Percentiles rank a stretch among this genome's conserved stretches.
Evolutionary conservation across 257 asterid genomes (phyloP).

Genomic region (Capsicum chinense): DNA sequence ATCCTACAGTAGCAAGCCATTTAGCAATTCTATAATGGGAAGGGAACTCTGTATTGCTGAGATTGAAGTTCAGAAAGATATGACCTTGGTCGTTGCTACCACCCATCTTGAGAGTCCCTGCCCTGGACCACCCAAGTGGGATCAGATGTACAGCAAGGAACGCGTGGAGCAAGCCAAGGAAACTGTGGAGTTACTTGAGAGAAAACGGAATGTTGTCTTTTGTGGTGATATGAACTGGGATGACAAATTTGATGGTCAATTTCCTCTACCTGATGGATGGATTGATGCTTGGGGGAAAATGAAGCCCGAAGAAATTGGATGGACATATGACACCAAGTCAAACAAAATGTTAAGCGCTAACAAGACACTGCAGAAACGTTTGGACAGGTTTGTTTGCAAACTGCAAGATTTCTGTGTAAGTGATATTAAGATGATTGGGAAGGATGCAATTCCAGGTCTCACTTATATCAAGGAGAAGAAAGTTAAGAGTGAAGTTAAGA

Average conservation of each 20-base stretch:
- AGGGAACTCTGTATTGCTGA: slow-evolving; percentile 76
- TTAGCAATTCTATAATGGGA: slow-evolving; percentile 77
- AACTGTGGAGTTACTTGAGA: slow-evolving; percentile 61
- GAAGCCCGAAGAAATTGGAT: slow-evolving; percentile 75
- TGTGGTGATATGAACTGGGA: slow-evolving; percentile 99
- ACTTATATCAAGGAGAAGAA: slow-evolving; percentile 67
- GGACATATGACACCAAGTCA: slow-evolving; percentile 90
- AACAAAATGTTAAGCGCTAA: slow-evolving; percentile 87
- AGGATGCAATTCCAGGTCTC: slow-evolving; percentile 68
- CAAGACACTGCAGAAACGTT: slow-evolving; percentile 65
- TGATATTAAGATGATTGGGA: slow-evolving; percentile 82
- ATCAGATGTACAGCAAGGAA: slow-evolving; percentile 93
- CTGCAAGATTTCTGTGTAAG: slow-evolving; percentile 60
- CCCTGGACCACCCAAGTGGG: slow-evolving; percentile 92
- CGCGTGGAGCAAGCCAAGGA: slow-evolving; percentile 86
- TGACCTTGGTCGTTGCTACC: slow-evolving; percentile 70
- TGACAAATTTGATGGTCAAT: slow-evolving; percentile 80
- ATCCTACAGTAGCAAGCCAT: slow-evolving; percentile 66
- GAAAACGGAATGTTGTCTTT: slow-evolving; percentile 65
- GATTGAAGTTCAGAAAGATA: slow-evolving; percentile 53
- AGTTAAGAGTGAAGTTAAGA: slow-evolving; percentile 66
- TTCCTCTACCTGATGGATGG: slow-evolving; percentile 80
- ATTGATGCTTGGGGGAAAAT: slow-evolving; percentile 81
- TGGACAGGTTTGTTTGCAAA: slow-evolving; percentile 81
- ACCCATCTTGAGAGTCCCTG: slow-evolving; percentile 96